phyloP scores from a whole-genome alignment of 306 rosid species.

The Macrotyloma uniflorum region DNA sequence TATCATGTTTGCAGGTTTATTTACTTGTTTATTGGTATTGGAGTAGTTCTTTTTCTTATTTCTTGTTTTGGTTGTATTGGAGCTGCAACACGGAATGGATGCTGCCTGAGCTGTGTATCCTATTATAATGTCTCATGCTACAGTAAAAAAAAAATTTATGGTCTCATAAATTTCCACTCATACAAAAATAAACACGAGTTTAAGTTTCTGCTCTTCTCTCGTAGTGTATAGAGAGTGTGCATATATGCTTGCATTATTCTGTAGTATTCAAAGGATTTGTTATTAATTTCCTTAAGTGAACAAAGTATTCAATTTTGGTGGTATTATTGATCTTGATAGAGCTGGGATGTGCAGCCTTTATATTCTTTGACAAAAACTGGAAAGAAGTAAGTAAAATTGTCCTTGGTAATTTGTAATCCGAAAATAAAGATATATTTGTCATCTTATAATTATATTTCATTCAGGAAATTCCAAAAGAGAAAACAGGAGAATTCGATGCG shows the following conservation, averaged over 20 bases:
- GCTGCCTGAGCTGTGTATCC: slow-evolving; percentile 98
- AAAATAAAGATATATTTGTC: slow-evolving; percentile 31
- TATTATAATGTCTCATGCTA: slow-evolving; percentile 36
- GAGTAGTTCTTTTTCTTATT: slow-evolving; percentile 71
- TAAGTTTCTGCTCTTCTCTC: neutral
- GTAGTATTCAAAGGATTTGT: neutral
- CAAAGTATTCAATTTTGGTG: slow-evolving; percentile 77
- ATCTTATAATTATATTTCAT: slow-evolving; percentile 43
- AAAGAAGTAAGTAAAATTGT: slow-evolving; percentile 56
- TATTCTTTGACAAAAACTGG: slow-evolving; percentile 94
- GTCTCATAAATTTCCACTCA: neutral
- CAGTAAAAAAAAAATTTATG: neutral
- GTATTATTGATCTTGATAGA: slow-evolving; percentile 75
- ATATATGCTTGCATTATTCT: too few species aligned
- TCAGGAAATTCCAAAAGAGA: slow-evolving; percentile 84
- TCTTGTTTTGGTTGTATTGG: slow-evolving; percentile 93
- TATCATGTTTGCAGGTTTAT: slow-evolving; percentile 78
- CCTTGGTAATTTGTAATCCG: slow-evolving; percentile 10
- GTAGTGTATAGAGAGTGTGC: neutral
- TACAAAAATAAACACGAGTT: neutral
- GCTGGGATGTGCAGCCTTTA: slow-evolving; percentile 84
- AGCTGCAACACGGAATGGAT: slow-evolving; percentile 71
- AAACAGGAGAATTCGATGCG: slow-evolving; percentile 77
- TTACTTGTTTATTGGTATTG: slow-evolving; percentile 82
- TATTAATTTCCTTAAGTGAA: slow-evolving; percentile 63